phyloP scores from a whole-genome alignment of 768 basidiomycete genomes.

The Cyclocybe cylindracea region DNA sequence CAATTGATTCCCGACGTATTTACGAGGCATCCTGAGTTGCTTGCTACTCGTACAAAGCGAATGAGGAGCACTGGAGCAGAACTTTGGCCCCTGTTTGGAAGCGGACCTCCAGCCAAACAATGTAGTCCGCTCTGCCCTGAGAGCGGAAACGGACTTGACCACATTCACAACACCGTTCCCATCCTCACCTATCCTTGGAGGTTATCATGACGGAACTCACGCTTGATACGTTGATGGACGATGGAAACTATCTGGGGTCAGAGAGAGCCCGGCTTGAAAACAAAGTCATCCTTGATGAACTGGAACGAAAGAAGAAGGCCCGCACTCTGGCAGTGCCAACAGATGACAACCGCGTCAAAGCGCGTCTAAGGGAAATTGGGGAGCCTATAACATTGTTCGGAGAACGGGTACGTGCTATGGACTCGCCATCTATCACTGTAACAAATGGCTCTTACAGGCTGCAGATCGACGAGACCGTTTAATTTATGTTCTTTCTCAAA shows the following conservation, averaged over 20 bases:
- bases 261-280: conserved; percentile 80
- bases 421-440: conserved; percentile 2
- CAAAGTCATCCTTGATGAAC: conserved; percentile 87
- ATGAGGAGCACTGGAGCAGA: too few relatives aligned
- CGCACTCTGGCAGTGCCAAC: conserved; percentile 94
- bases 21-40: too few relatives aligned
- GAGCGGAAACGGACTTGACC: not conserved
- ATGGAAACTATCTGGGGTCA: conserved; percentile 72
- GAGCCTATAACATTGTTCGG: conserved; percentile 98
- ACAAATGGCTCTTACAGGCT: conserved; percentile 52
- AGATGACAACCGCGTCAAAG: conserved; percentile 91
- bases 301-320: conserved; percentile 97
- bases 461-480: conserved; percentile 95
- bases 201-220: conserved; percentile 71
- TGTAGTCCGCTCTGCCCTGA: not conserved
- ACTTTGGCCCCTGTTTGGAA: not conserved
- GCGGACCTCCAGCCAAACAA: not conserved
- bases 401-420: conserved; percentile 76
- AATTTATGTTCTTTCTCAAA: conserved; percentile 93
- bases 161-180: not conserved
- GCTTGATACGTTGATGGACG: conserved; percentile 74
- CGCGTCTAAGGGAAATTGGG: conserved; percentile 86
- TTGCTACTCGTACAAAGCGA: too few relatives aligned
- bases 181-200: not conserved
- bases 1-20: too few relatives aligned